phyloP scores from a whole-genome alignment of 140 eudicot genomes.

The Cichorium intybus region DNA sequence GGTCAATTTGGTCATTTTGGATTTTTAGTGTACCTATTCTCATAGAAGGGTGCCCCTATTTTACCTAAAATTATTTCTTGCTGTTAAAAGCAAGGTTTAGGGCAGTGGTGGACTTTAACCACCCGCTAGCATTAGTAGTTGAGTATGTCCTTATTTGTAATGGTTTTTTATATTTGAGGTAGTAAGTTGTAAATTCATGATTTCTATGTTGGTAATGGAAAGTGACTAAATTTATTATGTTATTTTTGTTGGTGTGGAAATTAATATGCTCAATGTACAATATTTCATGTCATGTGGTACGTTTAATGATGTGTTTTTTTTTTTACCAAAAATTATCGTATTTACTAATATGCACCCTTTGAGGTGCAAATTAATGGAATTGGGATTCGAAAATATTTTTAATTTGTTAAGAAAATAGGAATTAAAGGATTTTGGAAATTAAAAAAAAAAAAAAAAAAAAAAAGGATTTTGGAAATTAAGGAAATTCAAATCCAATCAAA shows the following conservation, averaged over 20 bases:
- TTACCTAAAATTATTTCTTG: not conserved
- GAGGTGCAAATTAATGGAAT: too few species aligned
- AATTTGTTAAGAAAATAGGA: too few species aligned
- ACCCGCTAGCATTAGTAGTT: slow-evolving; percentile 36
- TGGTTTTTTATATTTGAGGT: slow-evolving; percentile 14
- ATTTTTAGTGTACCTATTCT: slow-evolving; percentile 19
- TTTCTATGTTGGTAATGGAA: slow-evolving; percentile 5
- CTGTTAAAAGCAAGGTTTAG: not conserved
- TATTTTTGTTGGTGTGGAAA: slow-evolving; percentile 1
- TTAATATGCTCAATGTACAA: slow-evolving; percentile 2
- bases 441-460: too few species aligned
- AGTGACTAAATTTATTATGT: not conserved
- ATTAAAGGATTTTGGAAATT: too few species aligned
- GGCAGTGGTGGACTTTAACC: slow-evolving; percentile 54
- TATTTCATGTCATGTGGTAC: not conserved
- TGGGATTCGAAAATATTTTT: too few species aligned
- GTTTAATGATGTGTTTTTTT: not conserved
- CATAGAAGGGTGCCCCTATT: slow-evolving; percentile 3
- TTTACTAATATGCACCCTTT: too few species aligned
- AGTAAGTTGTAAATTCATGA: slow-evolving; percentile 29
- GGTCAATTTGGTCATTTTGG: slow-evolving; percentile 20
- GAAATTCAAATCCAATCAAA: too few species aligned
- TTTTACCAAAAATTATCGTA: too few species aligned
- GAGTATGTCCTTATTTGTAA: slow-evolving; percentile 25
- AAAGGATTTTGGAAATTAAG: too few species aligned